Conservation (phyloP, 331 rosid genomes). For the Pyracantha coccinea region DNA sequence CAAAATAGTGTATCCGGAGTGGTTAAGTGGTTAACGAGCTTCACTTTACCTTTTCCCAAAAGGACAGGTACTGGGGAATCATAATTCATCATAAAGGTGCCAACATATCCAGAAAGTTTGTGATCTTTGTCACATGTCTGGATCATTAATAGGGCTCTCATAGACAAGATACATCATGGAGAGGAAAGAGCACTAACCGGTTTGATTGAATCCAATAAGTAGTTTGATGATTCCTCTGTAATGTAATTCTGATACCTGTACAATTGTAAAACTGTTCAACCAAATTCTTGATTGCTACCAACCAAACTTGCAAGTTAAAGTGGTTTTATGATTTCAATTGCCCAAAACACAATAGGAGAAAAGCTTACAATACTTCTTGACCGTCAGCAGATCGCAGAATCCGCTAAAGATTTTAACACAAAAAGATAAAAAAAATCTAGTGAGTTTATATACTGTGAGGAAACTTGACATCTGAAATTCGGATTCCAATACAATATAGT, state of each 20-base stretch:
- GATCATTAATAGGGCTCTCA: not conserved
- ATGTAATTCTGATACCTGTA: constrained; percentile 67
- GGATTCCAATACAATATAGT: not conserved
- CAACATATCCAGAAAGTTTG: too few relatives aligned
- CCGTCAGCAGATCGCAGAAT: constrained; percentile 18
- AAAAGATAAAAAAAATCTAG: too few relatives aligned
- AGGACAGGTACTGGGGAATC: too few relatives aligned
- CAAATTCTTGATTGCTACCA: constrained; percentile 5
- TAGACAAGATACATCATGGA: constrained; percentile 6
- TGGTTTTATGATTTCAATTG: not conserved
- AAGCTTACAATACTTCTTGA: constrained; percentile 44
- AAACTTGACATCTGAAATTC: too few relatives aligned
- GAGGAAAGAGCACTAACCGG: constrained; percentile 43
- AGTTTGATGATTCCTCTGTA: constrained; percentile 45
- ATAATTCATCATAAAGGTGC: too few relatives aligned
- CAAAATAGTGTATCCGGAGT: not conserved
- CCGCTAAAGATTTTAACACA: constrained; percentile 24
- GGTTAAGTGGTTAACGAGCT: not conserved
- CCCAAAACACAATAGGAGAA: constrained; percentile 18
- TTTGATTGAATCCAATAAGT: constrained; percentile 45
- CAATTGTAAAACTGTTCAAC: not conserved
- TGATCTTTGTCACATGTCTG: not conserved
- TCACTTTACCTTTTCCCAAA: too few relatives aligned
- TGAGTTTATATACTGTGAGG: too few relatives aligned
- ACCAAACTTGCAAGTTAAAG: constrained; percentile 1